phyloP scores from a whole-genome alignment of 164 flowering plant genomes.

The Buxus sempervirens region DNA sequence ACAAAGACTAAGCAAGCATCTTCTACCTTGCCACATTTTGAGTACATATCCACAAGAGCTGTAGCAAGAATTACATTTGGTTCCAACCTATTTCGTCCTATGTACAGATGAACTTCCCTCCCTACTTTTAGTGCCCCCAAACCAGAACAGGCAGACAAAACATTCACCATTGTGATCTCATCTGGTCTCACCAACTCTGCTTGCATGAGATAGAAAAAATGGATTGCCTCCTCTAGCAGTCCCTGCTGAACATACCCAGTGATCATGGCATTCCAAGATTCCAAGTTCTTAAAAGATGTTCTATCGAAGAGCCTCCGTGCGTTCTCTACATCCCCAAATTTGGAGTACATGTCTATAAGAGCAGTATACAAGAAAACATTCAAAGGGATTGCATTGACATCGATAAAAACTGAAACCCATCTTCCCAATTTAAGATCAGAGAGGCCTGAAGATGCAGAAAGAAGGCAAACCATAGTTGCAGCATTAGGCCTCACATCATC shows the following conservation, averaged over 20 bases:
- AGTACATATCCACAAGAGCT: constrained; percentile 18
- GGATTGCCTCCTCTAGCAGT: constrained; percentile 11
- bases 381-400: constrained; percentile 15
- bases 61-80: constrained; percentile 14
- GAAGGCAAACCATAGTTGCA: constrained; percentile 15
- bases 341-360: constrained; percentile 18
- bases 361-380: constrained; percentile 12
- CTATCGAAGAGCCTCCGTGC: constrained; percentile 11
- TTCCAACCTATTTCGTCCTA: constrained; percentile 12
- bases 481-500: constrained; percentile 10
- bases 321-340: constrained; percentile 14
- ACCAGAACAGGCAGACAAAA: constrained; percentile 21
- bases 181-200: constrained; percentile 8
- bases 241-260: constrained; percentile 15
- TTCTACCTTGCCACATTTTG: constrained; percentile 15
- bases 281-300: constrained; percentile 2
- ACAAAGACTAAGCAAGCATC: constrained; percentile 20
- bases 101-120: constrained; percentile 14
- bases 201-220: constrained; percentile 7
- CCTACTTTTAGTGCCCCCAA: constrained; percentile 17
- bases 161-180: constrained; percentile 19
- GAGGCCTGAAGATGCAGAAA: constrained; percentile 12
- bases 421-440: constrained; percentile 11
- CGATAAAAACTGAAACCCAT: constrained; percentile 15
- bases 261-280: constrained; percentile 18